Conservation (phyloP, 805 yeast species). For the Naumovozyma dairenensis region DNA sequence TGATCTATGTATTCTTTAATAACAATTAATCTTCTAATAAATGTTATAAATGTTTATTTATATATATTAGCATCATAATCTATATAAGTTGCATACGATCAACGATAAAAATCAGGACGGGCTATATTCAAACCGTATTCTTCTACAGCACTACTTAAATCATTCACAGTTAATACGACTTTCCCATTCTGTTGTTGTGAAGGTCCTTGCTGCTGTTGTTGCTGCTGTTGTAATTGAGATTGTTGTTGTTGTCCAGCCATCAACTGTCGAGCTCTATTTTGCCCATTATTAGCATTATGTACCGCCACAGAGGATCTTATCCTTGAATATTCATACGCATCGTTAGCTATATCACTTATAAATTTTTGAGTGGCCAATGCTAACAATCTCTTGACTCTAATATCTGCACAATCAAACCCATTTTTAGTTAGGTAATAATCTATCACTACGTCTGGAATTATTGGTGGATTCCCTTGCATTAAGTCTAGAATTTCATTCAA, state of each 20-base stretch:
- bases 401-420: constrained; percentile 75
- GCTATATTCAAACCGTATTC: constrained; percentile 87
- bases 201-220: constrained; percentile 34
- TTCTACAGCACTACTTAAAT: constrained; percentile 79
- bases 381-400: constrained; percentile 67
- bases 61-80: neutral
- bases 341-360: constrained; percentile 87
- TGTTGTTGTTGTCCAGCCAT: constrained; percentile 52
- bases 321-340: constrained; percentile 90
- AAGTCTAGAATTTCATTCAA: constrained; percentile 73
- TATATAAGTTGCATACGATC: constrained; percentile 3
- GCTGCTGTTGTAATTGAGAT: constrained; percentile 31
- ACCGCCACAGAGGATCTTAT: constrained; percentile 84
- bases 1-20: too few species aligned
- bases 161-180: constrained; percentile 85
- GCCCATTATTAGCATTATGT: constrained; percentile 78
- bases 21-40: too few species aligned
- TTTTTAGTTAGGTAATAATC: constrained; percentile 82
- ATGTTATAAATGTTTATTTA: too few species aligned
- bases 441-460: constrained; percentile 93
- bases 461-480: constrained; percentile 92
- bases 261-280: constrained; percentile 70
- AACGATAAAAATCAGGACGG: constrained; percentile 91
- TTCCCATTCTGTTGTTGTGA: constrained; percentile 43
- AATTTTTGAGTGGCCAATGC: constrained; percentile 96